A percentile compares a stretch with the other conserved stretches of the same genome.
Evolutionary conservation across 2,329 filamentous ascomycete genomes (phyloP).

Genomic region (Volutella citrinella): DNA sequence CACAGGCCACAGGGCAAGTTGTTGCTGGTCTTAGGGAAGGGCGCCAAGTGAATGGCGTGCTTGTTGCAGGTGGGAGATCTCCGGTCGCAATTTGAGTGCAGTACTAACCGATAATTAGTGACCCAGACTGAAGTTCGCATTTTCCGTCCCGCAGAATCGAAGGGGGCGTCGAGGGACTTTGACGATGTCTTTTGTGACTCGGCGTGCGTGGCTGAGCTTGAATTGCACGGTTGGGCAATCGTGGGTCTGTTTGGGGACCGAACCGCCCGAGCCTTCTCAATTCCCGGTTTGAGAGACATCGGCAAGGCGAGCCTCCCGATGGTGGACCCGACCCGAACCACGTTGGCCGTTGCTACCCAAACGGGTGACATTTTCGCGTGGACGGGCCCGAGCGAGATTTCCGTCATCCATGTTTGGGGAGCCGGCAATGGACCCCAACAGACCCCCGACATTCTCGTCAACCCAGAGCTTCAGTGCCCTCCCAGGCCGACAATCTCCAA

Average conservation of each 20-base stretch:
- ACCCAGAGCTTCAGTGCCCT: conserved; percentile 70
- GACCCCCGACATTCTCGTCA: conserved; percentile 71
- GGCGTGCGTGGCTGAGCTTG: conserved; percentile 71
- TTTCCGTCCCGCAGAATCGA: conserved; percentile 79
- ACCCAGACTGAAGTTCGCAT: conserved; percentile 75
- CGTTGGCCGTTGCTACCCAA: conserved; percentile 66
- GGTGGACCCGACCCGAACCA: conserved; percentile 71
- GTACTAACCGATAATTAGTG: too few relatives aligned
- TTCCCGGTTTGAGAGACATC: conserved; percentile 87
- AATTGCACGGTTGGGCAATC: conserved; percentile 73
- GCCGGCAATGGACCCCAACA: conserved; percentile 62
- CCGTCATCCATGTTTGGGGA: conserved; percentile 82
- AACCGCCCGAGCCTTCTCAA: conserved; percentile 73
- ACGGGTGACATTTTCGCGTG: conserved; percentile 84
- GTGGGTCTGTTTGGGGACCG: conserved; percentile 84
- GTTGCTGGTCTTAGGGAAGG: conserved; percentile 78
- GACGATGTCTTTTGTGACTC: conserved; percentile 80
- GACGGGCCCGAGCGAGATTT: conserved; percentile 83
- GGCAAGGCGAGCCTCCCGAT: conserved; percentile 63
- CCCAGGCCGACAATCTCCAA: conserved; percentile 91
- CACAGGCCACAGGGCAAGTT: conserved; percentile 69
- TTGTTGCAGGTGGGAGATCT: conserved; percentile 74
- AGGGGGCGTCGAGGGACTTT: conserved; percentile 90
- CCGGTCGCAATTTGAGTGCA: too few relatives aligned
- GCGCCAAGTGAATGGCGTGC: conserved; percentile 70